A percentile compares a stretch with the other conserved stretches of the same genome.
phyloP scores from a whole-genome alignment of 345 rosid genomes.

The Bruguiera gymnorhiza region DNA sequence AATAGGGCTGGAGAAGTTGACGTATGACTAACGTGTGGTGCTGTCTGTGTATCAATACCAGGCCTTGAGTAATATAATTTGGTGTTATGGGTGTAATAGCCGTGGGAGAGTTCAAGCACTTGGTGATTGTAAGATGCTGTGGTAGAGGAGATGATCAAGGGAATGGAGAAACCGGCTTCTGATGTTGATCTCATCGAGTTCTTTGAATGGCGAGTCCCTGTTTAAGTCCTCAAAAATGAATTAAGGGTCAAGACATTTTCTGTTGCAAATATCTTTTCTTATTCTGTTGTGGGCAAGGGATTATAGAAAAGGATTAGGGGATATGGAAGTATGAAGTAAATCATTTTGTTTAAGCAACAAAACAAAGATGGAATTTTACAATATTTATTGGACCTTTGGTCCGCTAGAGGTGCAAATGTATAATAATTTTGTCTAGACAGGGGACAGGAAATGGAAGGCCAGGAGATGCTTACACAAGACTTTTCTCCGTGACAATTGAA shows the following conservation, averaged over 20 bases:
- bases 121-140: constrained; percentile 55
- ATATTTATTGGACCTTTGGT: background rate
- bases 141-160: constrained; percentile 70
- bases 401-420: background rate
- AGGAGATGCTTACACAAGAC: constrained; percentile 86
- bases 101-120: constrained; percentile 74
- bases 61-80: constrained; percentile 1
- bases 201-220: constrained; percentile 59
- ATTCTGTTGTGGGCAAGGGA: too few species aligned
- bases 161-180: constrained; percentile 73
- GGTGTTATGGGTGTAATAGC: constrained; percentile 10
- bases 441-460: constrained; percentile 79
- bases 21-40: constrained; percentile 25
- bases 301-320: background rate
- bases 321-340: background rate
- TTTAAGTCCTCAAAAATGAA: background rate
- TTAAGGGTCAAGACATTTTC: too few species aligned
- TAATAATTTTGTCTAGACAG: constrained; percentile 26
- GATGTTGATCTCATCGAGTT: constrained; percentile 74
- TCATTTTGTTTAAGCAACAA: background rate
- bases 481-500: constrained; percentile 72
- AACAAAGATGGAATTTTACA: background rate
- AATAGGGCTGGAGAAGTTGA: constrained; percentile 39
- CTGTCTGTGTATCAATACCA: constrained; percentile 17
- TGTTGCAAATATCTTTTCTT: too few species aligned